Evolutionary conservation across 2,329 filamentous ascomycete species (phyloP).

Genomic region (Monilinia aucupariae): DNA sequence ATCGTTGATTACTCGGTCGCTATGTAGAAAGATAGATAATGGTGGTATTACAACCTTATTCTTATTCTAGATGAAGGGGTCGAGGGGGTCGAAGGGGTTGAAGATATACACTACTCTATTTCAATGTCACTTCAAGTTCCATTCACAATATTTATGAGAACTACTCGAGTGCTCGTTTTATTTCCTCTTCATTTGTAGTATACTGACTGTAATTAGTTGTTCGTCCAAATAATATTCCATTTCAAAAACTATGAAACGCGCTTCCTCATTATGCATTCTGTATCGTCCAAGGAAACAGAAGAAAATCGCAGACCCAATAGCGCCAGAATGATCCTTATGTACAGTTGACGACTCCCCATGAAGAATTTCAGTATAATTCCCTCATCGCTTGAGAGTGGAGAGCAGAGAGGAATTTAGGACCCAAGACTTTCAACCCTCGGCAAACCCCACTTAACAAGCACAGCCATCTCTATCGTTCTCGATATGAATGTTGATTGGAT

Average conservation of each 20-base stretch:
- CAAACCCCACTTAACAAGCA: conserved; percentile 60
- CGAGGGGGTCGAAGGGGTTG: neutral
- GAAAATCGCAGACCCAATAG: conserved; percentile 29
- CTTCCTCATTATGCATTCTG: conserved; percentile 26
- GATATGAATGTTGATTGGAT: conserved; percentile 96
- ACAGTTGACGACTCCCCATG: conserved; percentile 24
- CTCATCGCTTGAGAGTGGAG: neutral
- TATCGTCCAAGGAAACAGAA: conserved; percentile 25
- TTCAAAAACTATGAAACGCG: conserved; percentile 5
- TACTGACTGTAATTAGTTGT: neutral
- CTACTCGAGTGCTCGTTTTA: no score
- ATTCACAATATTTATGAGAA: neutral
- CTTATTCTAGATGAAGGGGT: no score
- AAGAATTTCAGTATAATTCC: conserved; percentile 9
- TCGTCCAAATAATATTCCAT: neutral
- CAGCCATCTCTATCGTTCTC: conserved; percentile 91
- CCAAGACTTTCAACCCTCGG: conserved; percentile 13
- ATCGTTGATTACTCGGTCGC: no score
- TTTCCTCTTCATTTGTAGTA: no score
- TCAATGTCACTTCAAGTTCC: neutral
- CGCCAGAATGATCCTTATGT: conserved; percentile 34
- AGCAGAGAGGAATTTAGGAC: conserved; percentile 9
- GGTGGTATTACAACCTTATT: no score
- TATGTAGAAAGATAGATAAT: no score
- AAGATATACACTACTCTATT: neutral